Conservation (phyloP, 257 asterid genomes). For the Forsythia viridissima region DNA sequence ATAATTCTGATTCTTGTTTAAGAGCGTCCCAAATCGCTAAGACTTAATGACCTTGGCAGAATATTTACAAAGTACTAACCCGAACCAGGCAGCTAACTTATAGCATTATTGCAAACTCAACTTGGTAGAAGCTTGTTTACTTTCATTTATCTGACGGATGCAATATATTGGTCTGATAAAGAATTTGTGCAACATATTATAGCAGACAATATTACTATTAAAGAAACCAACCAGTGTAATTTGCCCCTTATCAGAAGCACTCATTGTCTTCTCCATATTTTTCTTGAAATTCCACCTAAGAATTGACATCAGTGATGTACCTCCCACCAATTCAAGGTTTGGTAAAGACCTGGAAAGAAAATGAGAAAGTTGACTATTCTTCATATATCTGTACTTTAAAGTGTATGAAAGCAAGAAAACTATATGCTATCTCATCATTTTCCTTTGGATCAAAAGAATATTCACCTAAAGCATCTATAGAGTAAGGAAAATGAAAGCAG, state of each 20-base stretch:
- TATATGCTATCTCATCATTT: not conserved
- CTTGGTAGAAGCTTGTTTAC: conserved; percentile 2
- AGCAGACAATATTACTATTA: conserved; percentile 11
- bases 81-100: not conserved
- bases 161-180: conserved; percentile 20
- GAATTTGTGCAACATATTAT: conserved; percentile 17
- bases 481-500: not conserved
- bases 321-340: conserved; percentile 60
- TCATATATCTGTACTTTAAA: conserved; percentile 10
- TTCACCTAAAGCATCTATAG: not conserved
- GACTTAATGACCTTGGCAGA: not conserved
- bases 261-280: conserved; percentile 77
- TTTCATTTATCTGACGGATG: conserved; percentile 17
- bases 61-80: not conserved
- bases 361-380: not conserved
- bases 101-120: not conserved
- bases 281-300: conserved; percentile 85
- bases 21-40: no score
- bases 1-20: no score
- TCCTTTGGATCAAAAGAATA: not conserved
- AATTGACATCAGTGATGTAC: conserved; percentile 62
- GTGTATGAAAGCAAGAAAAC: conserved; percentile 20
- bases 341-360: conserved; percentile 70
- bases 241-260: conserved; percentile 73
- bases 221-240: conserved; percentile 69